phyloP scores from a whole-genome alignment of 108 stramenopile genomes.

The Nitzschia sp. region DNA sequence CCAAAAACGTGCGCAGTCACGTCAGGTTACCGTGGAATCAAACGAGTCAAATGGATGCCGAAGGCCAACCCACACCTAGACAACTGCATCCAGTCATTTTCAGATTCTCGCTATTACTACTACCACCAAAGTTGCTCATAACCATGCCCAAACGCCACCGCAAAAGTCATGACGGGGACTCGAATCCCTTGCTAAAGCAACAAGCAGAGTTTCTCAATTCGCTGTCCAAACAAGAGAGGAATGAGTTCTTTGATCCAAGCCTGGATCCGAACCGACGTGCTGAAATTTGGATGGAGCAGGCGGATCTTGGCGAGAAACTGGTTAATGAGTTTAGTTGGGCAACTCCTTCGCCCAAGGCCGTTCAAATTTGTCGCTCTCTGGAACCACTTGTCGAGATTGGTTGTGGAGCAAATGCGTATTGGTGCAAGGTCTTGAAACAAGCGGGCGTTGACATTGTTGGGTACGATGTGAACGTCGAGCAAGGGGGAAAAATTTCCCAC shows the following conservation, averaged over 20 bases:
- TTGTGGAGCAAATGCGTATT: slow-evolving; percentile 86
- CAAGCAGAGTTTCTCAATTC: slow-evolving; percentile 51
- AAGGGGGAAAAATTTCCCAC: slow-evolving; percentile 57
- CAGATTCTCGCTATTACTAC: no score
- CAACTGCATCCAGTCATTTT: no score
- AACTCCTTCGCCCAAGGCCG: slow-evolving; percentile 55
- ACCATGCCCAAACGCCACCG: no score
- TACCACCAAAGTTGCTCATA: no score
- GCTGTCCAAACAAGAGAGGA: slow-evolving; percentile 40
- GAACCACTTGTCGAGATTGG: slow-evolving; percentile 81
- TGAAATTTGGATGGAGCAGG: slow-evolving; percentile 76
- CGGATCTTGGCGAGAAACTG: slow-evolving; percentile 73
- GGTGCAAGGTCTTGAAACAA: slow-evolving; percentile 43
- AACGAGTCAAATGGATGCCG: no score
- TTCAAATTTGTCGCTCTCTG: slow-evolving; percentile 65
- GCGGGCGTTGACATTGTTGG: slow-evolving; percentile 67
- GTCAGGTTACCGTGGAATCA: no score
- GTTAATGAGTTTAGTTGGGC: slow-evolving; percentile 83
- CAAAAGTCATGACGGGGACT: background rate
- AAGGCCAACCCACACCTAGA: no score
- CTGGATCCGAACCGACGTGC: slow-evolving; percentile 70
- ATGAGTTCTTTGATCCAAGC: slow-evolving; percentile 68
- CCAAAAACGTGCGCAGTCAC: no score
- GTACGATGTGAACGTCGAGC: slow-evolving; percentile 55
- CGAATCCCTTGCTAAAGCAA: slow-evolving; percentile 54